Base-by-base conservation (phyloP, 345 rosid species). In the Salix arbutifolia region DNA sequence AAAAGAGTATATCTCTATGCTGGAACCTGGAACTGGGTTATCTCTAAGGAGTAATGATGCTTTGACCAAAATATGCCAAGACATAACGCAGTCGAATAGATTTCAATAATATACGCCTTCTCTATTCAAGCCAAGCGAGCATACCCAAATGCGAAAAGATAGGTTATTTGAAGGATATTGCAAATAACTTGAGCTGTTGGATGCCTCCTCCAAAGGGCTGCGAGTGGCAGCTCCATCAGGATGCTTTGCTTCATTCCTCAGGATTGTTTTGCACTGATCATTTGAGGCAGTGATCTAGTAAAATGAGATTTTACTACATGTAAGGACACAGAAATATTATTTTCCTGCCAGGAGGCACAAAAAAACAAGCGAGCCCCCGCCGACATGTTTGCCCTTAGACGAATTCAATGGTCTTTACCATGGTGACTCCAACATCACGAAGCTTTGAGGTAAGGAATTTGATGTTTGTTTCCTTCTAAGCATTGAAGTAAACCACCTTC, bases 311-410 rank as follows among this genome's bases (percentile, higher is more conserved):
- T 60, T 10, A 66, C 69, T 68, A 74, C 78, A 71, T 37, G 82
- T 81, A 53, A 84, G 83, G 69, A 76, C 65, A 72, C 6, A 37
- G 26, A 53, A 77, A 72, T 71, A 78, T 31, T 70, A 93, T 86
- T 89, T 86, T 88, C 88, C 77, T 84, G 81, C 79, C 64, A 44
- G 90, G 88, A 73, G 96, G 92, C 74, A 91, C 68, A 73, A 91
- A 91, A 61, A 98, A 93, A 97, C 97, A 93, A 60, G 97, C 98
- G 72, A 96, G 90, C 58, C 98, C 97, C 98, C 98, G 93, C 65
- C 96, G 90, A 69, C 90, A 85, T 68, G 99, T 92, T 81, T 89
- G 89, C 14, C 99, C 99, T 81, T 96, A 94, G 60, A 90, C 89
- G 83, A 93, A 96, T 75, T 96, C 97, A 69, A 92, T 93, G 69